Evolutionary conservation across 2,329 filamentous ascomycete genomes (phyloP).

Genomic region (Aspergillus neoniger): DNA sequence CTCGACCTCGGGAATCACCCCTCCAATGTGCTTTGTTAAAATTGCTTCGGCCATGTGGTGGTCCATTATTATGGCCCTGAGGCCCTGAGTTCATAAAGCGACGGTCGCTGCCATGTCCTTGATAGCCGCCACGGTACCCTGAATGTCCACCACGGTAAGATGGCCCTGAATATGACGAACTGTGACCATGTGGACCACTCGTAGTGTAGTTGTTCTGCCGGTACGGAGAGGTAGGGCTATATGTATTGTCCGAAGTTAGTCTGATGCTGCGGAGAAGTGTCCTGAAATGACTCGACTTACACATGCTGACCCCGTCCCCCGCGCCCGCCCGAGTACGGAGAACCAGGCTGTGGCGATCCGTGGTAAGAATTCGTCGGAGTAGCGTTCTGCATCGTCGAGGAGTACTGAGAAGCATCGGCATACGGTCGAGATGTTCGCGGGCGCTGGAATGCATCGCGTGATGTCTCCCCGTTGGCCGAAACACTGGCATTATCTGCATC

Average conservation of each 20-base stretch:
- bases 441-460: constrained; percentile 37
- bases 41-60: constrained; percentile 58
- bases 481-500: constrained; percentile 34
- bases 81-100: constrained; percentile 49
- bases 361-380: constrained; percentile 58
- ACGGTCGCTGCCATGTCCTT: constrained; percentile 48
- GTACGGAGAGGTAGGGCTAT: constrained; percentile 65
- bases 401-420: constrained; percentile 52
- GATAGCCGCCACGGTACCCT: constrained; percentile 63
- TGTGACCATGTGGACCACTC: constrained; percentile 58
- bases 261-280: constrained; percentile 14
- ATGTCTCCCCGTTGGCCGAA: constrained; percentile 33
- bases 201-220: constrained; percentile 57
- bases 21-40: constrained; percentile 74
- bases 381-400: constrained; percentile 61
- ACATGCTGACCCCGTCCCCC: constrained; percentile 57
- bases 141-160: constrained; percentile 55
- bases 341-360: constrained; percentile 63
- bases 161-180: constrained; percentile 43
- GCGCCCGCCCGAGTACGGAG: constrained; percentile 59
- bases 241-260: constrained; percentile 38
- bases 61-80: constrained; percentile 46
- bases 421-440: constrained; percentile 44
- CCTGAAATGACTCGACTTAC: constrained; percentile 43
- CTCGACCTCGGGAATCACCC: constrained; percentile 56